These are phyloP conservation scores for Gamarada debralockiae DNA, from an alignment of 495 filamentous ascomycete species.

Conservation along the genomic window DNA sequence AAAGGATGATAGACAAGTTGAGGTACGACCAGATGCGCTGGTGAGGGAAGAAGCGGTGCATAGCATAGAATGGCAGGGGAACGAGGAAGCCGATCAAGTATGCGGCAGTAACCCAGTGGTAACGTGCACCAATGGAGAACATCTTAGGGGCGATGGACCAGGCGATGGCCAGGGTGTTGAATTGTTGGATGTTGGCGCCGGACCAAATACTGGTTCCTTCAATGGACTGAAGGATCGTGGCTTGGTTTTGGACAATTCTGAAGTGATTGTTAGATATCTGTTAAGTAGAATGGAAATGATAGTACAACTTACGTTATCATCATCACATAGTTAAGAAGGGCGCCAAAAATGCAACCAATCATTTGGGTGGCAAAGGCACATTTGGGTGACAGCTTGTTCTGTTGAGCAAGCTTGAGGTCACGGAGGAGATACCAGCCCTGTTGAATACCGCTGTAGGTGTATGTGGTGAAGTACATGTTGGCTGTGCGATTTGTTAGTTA, in stretches of 20 bases:
- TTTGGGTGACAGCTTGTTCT: slow-evolving; percentile 32
- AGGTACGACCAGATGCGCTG: slow-evolving; percentile 5
- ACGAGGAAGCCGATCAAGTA: slow-evolving; percentile 34
- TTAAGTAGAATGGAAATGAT: not conserved
- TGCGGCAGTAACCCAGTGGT: slow-evolving; percentile 34
- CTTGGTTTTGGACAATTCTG: slow-evolving; percentile 34
- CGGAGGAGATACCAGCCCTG: slow-evolving; percentile 32
- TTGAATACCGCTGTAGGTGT: slow-evolving; percentile 32
- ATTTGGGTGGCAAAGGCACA: slow-evolving; percentile 43
- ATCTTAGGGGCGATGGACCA: slow-evolving; percentile 41
- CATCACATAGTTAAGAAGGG: slow-evolving; percentile 43
- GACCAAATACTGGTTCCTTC: slow-evolving; percentile 45
- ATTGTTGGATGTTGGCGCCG: slow-evolving; percentile 40
- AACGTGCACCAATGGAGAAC: slow-evolving; percentile 31
- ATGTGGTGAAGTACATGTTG: slow-evolving; percentile 49
- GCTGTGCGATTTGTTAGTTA: slow-evolving; percentile 33
- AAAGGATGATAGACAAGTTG: slow-evolving; percentile 21
- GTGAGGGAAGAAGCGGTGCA: slow-evolving; percentile 16
- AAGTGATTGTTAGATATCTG: not conserved
- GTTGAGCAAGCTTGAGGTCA: slow-evolving; percentile 39
- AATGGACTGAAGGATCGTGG: slow-evolving; percentile 30
- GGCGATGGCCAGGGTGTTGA: slow-evolving; percentile 36
- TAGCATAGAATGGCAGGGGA: slow-evolving; percentile 32
- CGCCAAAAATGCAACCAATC: slow-evolving; percentile 42
- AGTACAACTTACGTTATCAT: slow-evolving; percentile 32